Evolutionary conservation across 2,329 filamentous ascomycete species (phyloP).

Genomic region (Monilinia aucupariae): DNA sequence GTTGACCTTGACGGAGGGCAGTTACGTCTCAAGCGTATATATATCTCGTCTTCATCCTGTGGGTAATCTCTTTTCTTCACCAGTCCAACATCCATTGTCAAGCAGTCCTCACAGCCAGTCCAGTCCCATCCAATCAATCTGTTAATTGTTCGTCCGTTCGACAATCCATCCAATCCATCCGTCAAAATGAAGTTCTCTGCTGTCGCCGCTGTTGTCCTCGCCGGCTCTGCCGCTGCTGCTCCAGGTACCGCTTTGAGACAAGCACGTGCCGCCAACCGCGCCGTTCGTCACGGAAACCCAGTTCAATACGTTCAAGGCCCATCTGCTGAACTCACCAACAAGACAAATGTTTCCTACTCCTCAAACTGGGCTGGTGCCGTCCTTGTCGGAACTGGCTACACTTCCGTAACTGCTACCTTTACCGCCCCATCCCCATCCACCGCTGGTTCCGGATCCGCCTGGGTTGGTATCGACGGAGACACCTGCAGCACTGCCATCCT

Average conservation of each 20-base stretch:
- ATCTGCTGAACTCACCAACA: conserved; percentile 35
- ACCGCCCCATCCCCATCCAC: conserved; percentile 48
- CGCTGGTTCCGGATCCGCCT: conserved; percentile 36
- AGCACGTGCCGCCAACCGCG: conserved; percentile 30
- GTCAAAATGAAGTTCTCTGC: conserved; percentile 47
- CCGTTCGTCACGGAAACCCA: conserved; percentile 31
- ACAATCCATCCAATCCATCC: conserved; percentile 2
- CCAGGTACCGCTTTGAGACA: conserved; percentile 41
- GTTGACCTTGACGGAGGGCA: background rate
- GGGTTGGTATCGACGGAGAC: conserved; percentile 59
- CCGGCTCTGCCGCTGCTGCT: conserved; percentile 41
- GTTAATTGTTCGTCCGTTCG: conserved; percentile 5
- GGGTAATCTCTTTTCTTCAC: conserved; percentile 3
- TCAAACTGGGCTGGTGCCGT: conserved; percentile 57
- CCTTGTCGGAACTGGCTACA: conserved; percentile 46
- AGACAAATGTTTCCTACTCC: conserved; percentile 44
- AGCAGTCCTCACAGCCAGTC: conserved; percentile 6
- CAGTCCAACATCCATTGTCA: conserved; percentile 14
- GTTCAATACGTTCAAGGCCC: conserved; percentile 35
- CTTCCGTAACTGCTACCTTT: conserved; percentile 48
- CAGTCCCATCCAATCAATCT: conserved; percentile 5
- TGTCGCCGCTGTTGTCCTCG: conserved; percentile 37
- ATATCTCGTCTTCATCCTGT: conserved; percentile 6
- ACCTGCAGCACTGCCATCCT: conserved; percentile 50
- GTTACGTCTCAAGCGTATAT: conserved; percentile 9